These are phyloP conservation scores for Parastagonospora avenae DNA, from an alignment of 2,329 filamentous ascomycete genomes.

Conservation along the genomic window DNA sequence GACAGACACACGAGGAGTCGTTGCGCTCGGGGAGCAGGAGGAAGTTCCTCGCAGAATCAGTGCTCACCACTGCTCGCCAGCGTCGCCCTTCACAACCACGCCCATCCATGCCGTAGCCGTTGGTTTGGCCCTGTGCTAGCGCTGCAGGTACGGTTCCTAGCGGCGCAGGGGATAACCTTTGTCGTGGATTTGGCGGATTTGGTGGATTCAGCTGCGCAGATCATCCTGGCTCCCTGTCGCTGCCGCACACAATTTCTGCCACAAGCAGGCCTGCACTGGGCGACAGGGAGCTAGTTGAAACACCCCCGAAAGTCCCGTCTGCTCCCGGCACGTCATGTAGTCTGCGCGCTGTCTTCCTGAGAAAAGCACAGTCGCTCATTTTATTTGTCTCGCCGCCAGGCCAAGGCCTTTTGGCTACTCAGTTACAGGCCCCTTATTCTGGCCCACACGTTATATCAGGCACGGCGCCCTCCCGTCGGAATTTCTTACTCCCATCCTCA, in stretches of 20 bases:
- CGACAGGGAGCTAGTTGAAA: constrained; percentile 44
- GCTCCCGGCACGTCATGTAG: constrained; percentile 48
- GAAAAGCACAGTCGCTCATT: constrained; percentile 45
- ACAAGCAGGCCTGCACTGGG: constrained; percentile 27
- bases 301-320: constrained; percentile 46
- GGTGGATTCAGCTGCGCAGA: constrained; percentile 30
- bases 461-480: constrained; percentile 29
- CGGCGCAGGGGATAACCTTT: constrained; percentile 24
- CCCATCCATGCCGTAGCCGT: constrained; percentile 21
- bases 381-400: constrained; percentile 45
- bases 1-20: neutral
- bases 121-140: constrained; percentile 16
- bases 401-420: constrained; percentile 41
- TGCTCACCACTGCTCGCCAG: too few relatives aligned
- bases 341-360: constrained; percentile 40
- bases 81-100: too few relatives aligned
- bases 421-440: constrained; percentile 35
- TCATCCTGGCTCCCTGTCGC: constrained; percentile 34
- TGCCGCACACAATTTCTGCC: constrained; percentile 30
- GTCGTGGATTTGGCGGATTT: constrained; percentile 13
- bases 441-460: constrained; percentile 37
- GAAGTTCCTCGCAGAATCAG: too few relatives aligned
- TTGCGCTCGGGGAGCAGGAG: too few relatives aligned
- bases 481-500: constrained; percentile 26
- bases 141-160: constrained; percentile 30